These are phyloP conservation scores for Pyricularia grisea DNA, from an alignment of 2,329 filamentous ascomycete genomes.

Conservation along the genomic window DNA sequence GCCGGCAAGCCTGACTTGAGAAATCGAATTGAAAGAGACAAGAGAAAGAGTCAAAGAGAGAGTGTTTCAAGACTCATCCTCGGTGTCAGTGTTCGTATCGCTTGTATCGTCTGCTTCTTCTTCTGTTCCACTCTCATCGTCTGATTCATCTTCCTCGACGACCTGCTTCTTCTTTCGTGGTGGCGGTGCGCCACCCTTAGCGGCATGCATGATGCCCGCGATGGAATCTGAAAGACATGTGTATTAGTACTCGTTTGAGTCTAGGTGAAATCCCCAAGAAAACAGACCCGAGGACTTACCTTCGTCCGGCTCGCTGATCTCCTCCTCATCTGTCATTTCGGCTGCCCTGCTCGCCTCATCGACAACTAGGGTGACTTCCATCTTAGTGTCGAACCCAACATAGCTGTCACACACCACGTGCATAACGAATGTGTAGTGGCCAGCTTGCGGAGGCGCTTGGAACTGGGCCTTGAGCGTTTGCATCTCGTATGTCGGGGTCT, in stretches of 20 bases:
- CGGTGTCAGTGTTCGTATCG: constrained; percentile 60
- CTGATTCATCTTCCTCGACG: constrained; percentile 47
- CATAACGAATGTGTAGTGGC: constrained; percentile 91
- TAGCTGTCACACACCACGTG: constrained; percentile 93
- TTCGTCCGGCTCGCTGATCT: constrained; percentile 96
- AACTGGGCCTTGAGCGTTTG: constrained; percentile 98
- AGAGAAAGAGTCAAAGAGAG: neutral
- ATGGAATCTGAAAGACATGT: constrained; percentile 56
- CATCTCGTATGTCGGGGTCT: constrained; percentile 79
- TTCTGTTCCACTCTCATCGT: constrained; percentile 79
- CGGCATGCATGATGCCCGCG: constrained; percentile 80
- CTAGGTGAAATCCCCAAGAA: neutral
- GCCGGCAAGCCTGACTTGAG: neutral
- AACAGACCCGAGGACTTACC: constrained; percentile 49
- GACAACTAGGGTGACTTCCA: constrained; percentile 81
- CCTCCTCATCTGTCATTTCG: constrained; percentile 74
- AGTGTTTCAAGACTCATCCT: constrained; percentile 34
- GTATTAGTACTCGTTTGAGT: constrained; percentile 11
- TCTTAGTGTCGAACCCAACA: constrained; percentile 84
- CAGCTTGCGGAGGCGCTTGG: constrained; percentile 83
- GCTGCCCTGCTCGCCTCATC: constrained; percentile 82
- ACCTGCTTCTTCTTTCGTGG: constrained; percentile 35
- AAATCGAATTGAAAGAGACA: neutral
- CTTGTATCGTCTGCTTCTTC: constrained; percentile 59
- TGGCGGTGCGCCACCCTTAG: constrained; percentile 59